Conservation (phyloP, 371 early-diverging fungal species). For the Apophysomyces sp. region DNA sequence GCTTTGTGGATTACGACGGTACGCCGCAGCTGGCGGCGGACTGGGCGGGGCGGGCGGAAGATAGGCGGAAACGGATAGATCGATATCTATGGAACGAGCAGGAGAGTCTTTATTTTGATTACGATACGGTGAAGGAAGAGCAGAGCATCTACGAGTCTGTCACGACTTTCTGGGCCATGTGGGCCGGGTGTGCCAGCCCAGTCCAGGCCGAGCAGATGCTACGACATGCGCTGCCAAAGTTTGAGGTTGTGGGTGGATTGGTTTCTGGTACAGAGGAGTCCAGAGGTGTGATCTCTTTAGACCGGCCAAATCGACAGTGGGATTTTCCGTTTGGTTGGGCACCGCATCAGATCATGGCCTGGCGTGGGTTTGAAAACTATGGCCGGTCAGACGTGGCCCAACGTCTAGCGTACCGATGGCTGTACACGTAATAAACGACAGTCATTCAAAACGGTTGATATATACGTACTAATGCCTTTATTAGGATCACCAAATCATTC, state of each 20-base stretch:
- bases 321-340: constrained; percentile 95
- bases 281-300: constrained; percentile 67
- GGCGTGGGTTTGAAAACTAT: constrained; percentile 84
- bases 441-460: neutral
- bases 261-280: constrained; percentile 84
- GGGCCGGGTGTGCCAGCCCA: constrained; percentile 63
- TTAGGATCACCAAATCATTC: constrained; percentile 85
- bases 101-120: constrained; percentile 54
- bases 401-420: constrained; percentile 89
- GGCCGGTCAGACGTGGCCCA: constrained; percentile 69
- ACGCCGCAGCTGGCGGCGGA: constrained; percentile 28
- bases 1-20: constrained; percentile 32
- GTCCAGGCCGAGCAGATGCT: constrained; percentile 59
- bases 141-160: constrained; percentile 62
- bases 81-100: constrained; percentile 61
- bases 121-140: constrained; percentile 44
- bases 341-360: constrained; percentile 94
- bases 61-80: constrained; percentile 52
- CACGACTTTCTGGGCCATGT: constrained; percentile 70
- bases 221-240: constrained; percentile 44
- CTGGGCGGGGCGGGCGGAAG: constrained; percentile 45
- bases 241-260: constrained; percentile 83
- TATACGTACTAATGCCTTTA: too few species aligned
- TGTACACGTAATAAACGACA: constrained; percentile 62
- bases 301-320: constrained; percentile 92